Evolutionary conservation across 2,329 filamentous ascomycete species (phyloP), one percentile per base, ranked within the genome.

Genomic region (Aspergillus flavus): DNA sequence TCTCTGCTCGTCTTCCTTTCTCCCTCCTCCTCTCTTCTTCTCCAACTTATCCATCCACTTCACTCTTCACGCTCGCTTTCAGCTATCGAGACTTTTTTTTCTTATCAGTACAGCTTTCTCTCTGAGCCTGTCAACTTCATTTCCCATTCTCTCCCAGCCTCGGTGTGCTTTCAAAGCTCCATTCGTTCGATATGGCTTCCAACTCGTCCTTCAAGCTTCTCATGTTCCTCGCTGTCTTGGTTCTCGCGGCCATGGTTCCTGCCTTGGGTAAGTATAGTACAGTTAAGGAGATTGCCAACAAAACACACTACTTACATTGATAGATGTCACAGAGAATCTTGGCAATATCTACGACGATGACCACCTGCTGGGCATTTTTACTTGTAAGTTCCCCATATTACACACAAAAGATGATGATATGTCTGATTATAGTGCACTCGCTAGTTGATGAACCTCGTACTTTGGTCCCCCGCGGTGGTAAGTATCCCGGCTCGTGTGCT

Each of bases 161-260:
- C 21, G 12, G 7, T 36, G 16, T 54, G n/a, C 4, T 32, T n/a
- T n/a, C 1, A 34, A 19, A 39, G 5, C 39, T 54, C 23, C 32
- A 36, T 30, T 48, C 23, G 5, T 10, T 61, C 60, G 34, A 59
- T 28, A 66, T 66, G 61, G n/a, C 45, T 10, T 58, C 48, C 43
- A 68, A 48, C 21, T 63, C 66, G 53, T 61, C 48, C 54, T 21
- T 59, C 57, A 69, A 70, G 61, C 43, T 64, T 21, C 34, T 69
- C 19, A 45, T 74, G 28, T 61, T 70, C 19, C 16, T 74, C 32
- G 63, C 67, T 62, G 52, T 71, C 45, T 65, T 69, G 65, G 56
- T 69, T n/a, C 54, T 73, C 53, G 64, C 64, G 39, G 50, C 59
- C 59, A 60, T 68, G 11, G 62, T 63, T 32, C 32, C 62, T 43